Conservation (phyloP, 257 asterid genomes). For the Ligustrum vulgare region DNA sequence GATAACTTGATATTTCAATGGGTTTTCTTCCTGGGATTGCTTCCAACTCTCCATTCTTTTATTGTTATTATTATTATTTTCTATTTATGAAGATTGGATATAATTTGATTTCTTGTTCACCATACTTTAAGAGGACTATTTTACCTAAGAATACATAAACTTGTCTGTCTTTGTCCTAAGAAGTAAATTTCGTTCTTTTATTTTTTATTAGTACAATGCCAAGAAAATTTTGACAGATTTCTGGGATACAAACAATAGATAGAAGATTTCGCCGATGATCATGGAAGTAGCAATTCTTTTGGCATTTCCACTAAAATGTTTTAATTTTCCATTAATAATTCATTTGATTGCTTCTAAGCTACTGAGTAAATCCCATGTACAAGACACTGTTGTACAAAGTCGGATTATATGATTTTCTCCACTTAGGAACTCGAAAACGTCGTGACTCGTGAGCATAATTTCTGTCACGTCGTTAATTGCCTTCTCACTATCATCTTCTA, state of each 20-base stretch:
- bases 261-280: too few species aligned
- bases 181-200: neutral
- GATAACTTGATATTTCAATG: slow-evolving; percentile 1
- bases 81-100: neutral
- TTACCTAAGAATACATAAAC: neutral
- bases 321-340: neutral
- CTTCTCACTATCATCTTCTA: slow-evolving; percentile 22
- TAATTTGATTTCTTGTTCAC: neutral
- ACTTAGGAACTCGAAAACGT: neutral
- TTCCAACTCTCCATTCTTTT: slow-evolving; percentile 4
- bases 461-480: slow-evolving; percentile 34
- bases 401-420: slow-evolving; percentile 23
- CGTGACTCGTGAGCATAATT: neutral
- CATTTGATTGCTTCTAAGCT: slow-evolving; percentile 1
- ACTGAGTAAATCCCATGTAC: slow-evolving; percentile 17
- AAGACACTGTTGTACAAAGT: neutral
- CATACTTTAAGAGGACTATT: neutral
- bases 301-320: neutral
- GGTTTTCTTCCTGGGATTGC: slow-evolving; percentile 5
- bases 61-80: neutral
- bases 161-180: neutral
- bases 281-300: neutral
- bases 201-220: neutral
- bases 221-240: neutral
- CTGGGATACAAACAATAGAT: too few species aligned